A percentile compares a stretch with the other conserved stretches of the same genome.
Conservation (phyloP, 2,329 filamentous ascomycete genomes). For the Colletotrichum horii region DNA sequence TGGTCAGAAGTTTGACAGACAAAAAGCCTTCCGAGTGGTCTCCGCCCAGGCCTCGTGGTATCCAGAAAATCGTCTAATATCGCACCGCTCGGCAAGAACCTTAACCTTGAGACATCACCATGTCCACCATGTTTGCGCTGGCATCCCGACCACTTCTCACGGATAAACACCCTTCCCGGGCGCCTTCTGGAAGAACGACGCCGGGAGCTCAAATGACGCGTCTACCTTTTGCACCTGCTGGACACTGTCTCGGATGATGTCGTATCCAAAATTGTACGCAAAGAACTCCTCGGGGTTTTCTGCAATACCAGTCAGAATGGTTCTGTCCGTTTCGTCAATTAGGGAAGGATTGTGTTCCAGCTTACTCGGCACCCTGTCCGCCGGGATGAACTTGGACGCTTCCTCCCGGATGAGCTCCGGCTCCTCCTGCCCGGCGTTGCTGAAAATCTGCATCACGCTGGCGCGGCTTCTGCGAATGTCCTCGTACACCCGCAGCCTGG, state of each 20-base stretch:
- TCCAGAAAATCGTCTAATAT: neutral
- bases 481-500: slow-evolving; percentile 28
- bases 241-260: slow-evolving; percentile 23
- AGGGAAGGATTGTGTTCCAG: neutral
- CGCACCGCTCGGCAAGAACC: neutral
- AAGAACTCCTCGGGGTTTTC: slow-evolving; percentile 19
- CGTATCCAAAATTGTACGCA: slow-evolving; percentile 26
- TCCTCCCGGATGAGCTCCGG: slow-evolving; percentile 32
- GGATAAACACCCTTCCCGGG: neutral
- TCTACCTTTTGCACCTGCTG: slow-evolving; percentile 24
- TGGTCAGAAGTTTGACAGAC: neutral
- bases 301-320: neutral
- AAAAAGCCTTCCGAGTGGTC: neutral
- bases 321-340: neutral
- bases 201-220: slow-evolving; percentile 22
- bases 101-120: neutral
- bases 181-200: slow-evolving; percentile 25
- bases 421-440: slow-evolving; percentile 40
- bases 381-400: slow-evolving; percentile 30
- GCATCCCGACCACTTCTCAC: neutral
- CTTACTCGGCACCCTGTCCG: slow-evolving; percentile 35
- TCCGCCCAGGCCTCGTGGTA: neutral
- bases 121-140: neutral
- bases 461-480: slow-evolving; percentile 32
- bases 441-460: slow-evolving; percentile 41